Base-by-base conservation (phyloP, 2,329 filamentous ascomycete species). In the Tolypocladium ovalisporum region DNA sequence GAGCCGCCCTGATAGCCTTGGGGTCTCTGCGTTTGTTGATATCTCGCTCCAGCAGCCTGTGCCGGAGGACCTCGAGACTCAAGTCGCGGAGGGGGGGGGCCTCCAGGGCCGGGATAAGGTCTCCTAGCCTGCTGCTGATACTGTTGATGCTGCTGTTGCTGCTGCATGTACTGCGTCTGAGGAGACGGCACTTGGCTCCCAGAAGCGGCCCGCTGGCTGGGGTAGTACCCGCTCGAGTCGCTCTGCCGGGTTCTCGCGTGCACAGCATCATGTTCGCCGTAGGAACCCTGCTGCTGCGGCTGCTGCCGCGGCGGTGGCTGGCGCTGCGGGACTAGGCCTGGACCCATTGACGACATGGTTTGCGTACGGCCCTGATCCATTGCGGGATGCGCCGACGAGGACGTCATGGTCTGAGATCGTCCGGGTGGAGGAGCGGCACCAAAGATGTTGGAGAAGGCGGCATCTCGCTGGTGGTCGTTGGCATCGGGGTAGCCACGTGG, bases 361-460 rank as follows among this genome's bases (percentile, higher is more conserved):
- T 90, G 86, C 53, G 90, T 90, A 65, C 92, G 84, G 64, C 88
- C 89, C 55, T 76, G 75, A 56, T 77, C 67, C 66, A 75, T 75
- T 70, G 76, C 71, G 54, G 77, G 74, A 57, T 82, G 83, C 59
- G 74, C 68, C 47, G 87, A 81, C 62, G 87, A 81, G 62, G 89
- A 91, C 62, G 87, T 94, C 91, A 97, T 97, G 32, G 93, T 97
- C 69, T 97, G 92, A 58, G 92, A 95, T 71, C 94, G 87, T 58
- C 93, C 93, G 52, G 89, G 84, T 52, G 90, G 90, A 62, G 90
- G 91, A 62, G 89, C 82, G 62, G 85, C 86, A 65, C 93, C 94
- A 71, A 97, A 99, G 70, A 97, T 97, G 75, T 93, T 93, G 63
- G 89, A 90, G 73, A 95, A 99, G 63, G 93, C 94, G 64, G 90